Evolutionary conservation across 2,329 filamentous ascomycete genomes (phyloP).

Genomic region (Xylogone sp.): DNA sequence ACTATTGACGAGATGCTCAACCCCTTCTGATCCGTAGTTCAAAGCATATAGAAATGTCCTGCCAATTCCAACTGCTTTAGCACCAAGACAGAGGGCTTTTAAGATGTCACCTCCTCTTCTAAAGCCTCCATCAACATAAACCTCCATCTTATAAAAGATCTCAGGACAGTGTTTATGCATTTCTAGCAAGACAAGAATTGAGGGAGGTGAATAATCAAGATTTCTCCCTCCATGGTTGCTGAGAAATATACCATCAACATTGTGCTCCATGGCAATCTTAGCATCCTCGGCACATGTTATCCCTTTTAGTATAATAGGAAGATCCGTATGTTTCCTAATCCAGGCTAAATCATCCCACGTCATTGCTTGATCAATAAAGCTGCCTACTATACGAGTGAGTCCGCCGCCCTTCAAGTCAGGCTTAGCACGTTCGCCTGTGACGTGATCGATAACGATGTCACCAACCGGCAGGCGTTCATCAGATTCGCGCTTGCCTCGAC

Average conservation of each 20-base stretch:
- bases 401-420: slow-evolving; percentile 20
- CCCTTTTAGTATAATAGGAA: slow-evolving; percentile 49
- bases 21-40: slow-evolving; percentile 50
- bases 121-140: slow-evolving; percentile 61
- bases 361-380: slow-evolving; percentile 43
- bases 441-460: slow-evolving; percentile 6
- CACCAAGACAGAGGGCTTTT: slow-evolving; percentile 61
- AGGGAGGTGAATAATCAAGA: slow-evolving; percentile 45
- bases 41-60: slow-evolving; percentile 54
- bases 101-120: slow-evolving; percentile 59
- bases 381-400: slow-evolving; percentile 19
- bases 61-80: slow-evolving; percentile 57
- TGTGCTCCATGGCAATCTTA: slow-evolving; percentile 41
- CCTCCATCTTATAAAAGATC: slow-evolving; percentile 53
- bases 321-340: slow-evolving; percentile 42
- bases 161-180: slow-evolving; percentile 54
- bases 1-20: slow-evolving; percentile 46
- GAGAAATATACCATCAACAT: slow-evolving; percentile 50
- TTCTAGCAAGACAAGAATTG: slow-evolving; percentile 56
- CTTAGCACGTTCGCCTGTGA: slow-evolving; percentile 20
- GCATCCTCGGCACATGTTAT: slow-evolving; percentile 62
- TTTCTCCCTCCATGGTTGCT: slow-evolving; percentile 57
- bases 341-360: slow-evolving; percentile 51
- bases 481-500: slow-evolving; percentile 47
- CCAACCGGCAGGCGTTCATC: slow-evolving; percentile 37